Evolutionary conservation across 2,329 filamentous ascomycete genomes (phyloP).

Genomic region (Calonectria honghensis): DNA sequence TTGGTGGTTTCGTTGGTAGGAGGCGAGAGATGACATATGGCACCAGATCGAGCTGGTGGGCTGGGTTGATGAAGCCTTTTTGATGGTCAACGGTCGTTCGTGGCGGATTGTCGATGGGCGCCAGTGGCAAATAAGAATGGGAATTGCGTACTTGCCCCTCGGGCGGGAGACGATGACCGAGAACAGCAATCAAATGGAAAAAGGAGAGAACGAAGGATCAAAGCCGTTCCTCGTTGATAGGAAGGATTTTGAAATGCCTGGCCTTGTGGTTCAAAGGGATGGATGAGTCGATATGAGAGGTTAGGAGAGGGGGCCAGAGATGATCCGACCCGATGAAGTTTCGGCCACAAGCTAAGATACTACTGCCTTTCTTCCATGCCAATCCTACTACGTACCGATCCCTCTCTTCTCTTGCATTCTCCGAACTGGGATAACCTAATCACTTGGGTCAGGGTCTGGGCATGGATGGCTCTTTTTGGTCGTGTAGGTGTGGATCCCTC

Average conservation of each 20-base stretch:
- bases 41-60: background rate
- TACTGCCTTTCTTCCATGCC: constrained; percentile 9
- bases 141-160: background rate
- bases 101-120: constrained; percentile 26
- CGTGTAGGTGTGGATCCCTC: constrained; percentile 28
- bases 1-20: background rate
- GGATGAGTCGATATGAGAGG: constrained; percentile 8
- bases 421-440: constrained; percentile 33
- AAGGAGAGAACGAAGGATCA: constrained; percentile 19
- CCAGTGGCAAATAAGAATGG: constrained; percentile 13
- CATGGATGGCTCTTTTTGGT: constrained; percentile 18
- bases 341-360: constrained; percentile 24
- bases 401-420: constrained; percentile 10
- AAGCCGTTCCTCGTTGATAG: background rate
- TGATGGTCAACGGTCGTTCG: constrained; percentile 9
- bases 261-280: background rate
- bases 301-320: constrained; percentile 30
- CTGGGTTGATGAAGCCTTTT: constrained; percentile 11
- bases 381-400: constrained; percentile 28
- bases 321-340: constrained; percentile 41
- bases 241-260: constrained; percentile 15
- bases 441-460: constrained; percentile 13
- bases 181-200: background rate
- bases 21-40: background rate
- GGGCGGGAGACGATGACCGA: background rate